A percentile compares a stretch with the other conserved stretches of the same genome.
Evolutionary conservation across 148 eudicot species (phyloP).

Genomic region (Silene uniflora): DNA sequence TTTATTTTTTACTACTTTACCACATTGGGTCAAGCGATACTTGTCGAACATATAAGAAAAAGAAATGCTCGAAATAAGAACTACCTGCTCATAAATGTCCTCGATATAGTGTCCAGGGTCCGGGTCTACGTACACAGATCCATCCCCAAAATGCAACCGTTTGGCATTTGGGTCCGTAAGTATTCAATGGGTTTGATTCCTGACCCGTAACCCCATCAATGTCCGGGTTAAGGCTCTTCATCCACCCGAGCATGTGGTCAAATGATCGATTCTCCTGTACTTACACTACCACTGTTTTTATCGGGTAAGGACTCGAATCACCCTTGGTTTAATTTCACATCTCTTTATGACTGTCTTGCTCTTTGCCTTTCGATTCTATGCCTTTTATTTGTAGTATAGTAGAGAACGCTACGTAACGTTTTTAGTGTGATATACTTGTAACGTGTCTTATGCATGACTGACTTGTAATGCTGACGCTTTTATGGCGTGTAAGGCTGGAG

Average conservation of each 20-base stretch:
- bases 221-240: conserved; percentile 57
- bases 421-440: too few species aligned
- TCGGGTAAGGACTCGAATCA: conserved; percentile 32
- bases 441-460: too few species aligned
- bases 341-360: too few species aligned
- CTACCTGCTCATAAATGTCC: conserved; percentile 52
- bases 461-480: too few species aligned
- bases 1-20: not conserved
- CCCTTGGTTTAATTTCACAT: too few species aligned
- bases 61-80: not conserved
- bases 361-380: too few species aligned
- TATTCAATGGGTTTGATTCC: conserved; percentile 39
- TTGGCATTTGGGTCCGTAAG: conserved; percentile 27
- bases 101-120: conserved; percentile 59
- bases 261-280: conserved; percentile 80
- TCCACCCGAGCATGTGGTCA: conserved; percentile 79
- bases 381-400: too few species aligned
- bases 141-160: conserved; percentile 31
- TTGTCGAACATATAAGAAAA: not conserved
- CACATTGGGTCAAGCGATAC: too few species aligned
- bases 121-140: conserved; percentile 39
- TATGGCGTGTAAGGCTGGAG: too few species aligned
- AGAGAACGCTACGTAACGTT: too few species aligned
- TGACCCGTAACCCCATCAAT: conserved; percentile 55
- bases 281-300: conserved; percentile 66